phyloP scores from a whole-genome alignment of 768 basidiomycete species.

The Neoboletus brunneissimus region DNA sequence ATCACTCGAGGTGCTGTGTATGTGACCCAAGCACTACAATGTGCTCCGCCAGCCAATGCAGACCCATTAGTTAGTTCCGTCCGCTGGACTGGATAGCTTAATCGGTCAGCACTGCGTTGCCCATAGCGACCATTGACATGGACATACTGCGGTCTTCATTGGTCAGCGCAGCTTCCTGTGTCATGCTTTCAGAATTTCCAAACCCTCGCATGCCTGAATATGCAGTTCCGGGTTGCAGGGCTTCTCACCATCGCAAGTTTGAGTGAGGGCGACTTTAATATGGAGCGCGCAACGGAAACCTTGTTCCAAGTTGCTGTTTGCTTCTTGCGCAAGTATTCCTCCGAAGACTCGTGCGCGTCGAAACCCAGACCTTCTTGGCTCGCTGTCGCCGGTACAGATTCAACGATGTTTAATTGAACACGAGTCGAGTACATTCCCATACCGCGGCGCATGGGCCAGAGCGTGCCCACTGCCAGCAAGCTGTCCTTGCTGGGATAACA shows the following conservation, averaged over 20 bases:
- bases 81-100: background rate
- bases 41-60: background rate
- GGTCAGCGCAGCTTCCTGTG: conserved; percentile 1
- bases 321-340: background rate
- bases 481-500: background rate
- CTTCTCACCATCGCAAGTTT: background rate
- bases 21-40: background rate
- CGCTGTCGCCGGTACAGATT: background rate
- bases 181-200: background rate
- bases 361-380: background rate
- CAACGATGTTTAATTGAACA: background rate
- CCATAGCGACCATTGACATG: background rate
- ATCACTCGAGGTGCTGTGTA: background rate
- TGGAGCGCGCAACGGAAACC: background rate
- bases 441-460: background rate
- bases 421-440: background rate
- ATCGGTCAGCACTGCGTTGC: background rate
- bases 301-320: too few species aligned
- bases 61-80: background rate
- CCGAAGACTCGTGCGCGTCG: background rate
- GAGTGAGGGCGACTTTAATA: background rate
- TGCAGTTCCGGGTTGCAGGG: background rate
- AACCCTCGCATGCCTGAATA: background rate
- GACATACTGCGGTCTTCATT: background rate
- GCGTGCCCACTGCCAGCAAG: too few species aligned